A percentile compares a stretch with the other conserved stretches of the same genome.
phyloP scores from a whole-genome alignment of 176 grass and related monocot genomes.

The maize (Zea mays) region DNA sequence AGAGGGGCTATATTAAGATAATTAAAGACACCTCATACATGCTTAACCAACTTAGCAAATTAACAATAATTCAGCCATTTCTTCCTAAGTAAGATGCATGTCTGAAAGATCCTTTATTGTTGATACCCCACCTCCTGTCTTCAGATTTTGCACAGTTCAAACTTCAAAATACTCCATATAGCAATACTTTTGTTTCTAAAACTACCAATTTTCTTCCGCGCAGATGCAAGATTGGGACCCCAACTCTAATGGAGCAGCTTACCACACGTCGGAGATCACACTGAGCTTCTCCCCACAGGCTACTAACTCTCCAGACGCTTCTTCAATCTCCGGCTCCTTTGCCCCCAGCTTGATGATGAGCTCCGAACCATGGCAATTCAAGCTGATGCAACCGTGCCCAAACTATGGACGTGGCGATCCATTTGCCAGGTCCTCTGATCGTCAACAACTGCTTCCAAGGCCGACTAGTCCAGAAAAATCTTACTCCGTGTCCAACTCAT shows the following conservation, averaged over 20 bases:
- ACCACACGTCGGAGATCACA: conserved; percentile 66
- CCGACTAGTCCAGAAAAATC: conserved; percentile 32
- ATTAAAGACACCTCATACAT: neutral
- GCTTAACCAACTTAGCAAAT: neutral
- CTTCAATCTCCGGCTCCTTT: conserved; percentile 34
- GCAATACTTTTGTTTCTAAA: neutral
- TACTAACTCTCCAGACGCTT: conserved; percentile 29
- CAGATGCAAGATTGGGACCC: conserved; percentile 60
- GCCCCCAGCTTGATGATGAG: conserved; percentile 21
- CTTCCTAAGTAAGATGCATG: neutral
- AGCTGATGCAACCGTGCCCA: conserved; percentile 37
- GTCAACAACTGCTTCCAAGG: conserved; percentile 20
- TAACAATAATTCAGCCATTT: neutral
- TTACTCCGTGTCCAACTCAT: conserved; percentile 48
- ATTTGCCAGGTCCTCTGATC: neutral
- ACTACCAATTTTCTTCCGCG: neutral
- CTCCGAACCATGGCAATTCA: conserved; percentile 44
- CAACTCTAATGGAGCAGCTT: conserved; percentile 22
- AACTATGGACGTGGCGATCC: neutral
- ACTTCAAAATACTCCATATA: no score
- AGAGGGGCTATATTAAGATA: neutral
- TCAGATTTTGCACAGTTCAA: neutral
- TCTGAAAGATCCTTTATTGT: neutral
- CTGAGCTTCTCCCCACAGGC: conserved; percentile 58
- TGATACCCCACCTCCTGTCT: neutral